These are phyloP conservation scores for Thielaviopsis populi DNA, from an alignment of 2,329 filamentous ascomycete species.

Conservation along the genomic window DNA sequence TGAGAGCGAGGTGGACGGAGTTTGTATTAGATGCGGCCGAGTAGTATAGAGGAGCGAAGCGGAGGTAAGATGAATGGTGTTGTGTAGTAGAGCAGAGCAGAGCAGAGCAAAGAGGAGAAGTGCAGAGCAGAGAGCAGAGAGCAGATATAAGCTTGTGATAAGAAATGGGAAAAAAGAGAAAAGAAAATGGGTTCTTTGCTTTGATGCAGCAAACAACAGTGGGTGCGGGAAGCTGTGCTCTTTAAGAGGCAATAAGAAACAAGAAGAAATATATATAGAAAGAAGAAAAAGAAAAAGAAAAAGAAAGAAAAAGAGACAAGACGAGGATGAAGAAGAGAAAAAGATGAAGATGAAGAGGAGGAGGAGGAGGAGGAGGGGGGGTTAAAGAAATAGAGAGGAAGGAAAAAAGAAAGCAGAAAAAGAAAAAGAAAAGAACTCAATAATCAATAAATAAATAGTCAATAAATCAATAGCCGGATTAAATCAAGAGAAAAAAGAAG, in stretches of 20 bases:
- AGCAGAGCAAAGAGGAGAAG: not conserved
- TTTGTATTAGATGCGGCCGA: not conserved
- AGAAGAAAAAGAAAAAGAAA: not conserved
- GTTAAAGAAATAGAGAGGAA: not conserved
- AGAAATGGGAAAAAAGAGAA: not conserved
- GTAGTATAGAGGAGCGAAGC: not conserved
- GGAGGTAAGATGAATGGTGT: not conserved
- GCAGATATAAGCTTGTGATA: not conserved
- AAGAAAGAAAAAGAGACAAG: not conserved
- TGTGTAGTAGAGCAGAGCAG: not conserved
- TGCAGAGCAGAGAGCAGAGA: not conserved
- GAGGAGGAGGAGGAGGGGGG: not conserved
- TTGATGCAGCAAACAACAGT: not conserved
- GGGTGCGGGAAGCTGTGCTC: not conserved
- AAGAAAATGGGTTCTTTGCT: not conserved
- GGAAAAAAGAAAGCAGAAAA: not conserved
- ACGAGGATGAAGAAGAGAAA: not conserved
- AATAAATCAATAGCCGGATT: not conserved
- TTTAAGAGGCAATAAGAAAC: slow-evolving; percentile 2
- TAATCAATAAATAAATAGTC: not conserved
- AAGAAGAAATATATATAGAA: not conserved
- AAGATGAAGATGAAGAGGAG: not conserved
- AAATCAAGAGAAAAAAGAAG: not conserved
- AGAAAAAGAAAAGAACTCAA: not conserved
- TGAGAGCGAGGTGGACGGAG: not conserved